Conservation (phyloP, 2,329 filamentous ascomycete genomes). For the Paraconiothyrium brasiliense region DNA sequence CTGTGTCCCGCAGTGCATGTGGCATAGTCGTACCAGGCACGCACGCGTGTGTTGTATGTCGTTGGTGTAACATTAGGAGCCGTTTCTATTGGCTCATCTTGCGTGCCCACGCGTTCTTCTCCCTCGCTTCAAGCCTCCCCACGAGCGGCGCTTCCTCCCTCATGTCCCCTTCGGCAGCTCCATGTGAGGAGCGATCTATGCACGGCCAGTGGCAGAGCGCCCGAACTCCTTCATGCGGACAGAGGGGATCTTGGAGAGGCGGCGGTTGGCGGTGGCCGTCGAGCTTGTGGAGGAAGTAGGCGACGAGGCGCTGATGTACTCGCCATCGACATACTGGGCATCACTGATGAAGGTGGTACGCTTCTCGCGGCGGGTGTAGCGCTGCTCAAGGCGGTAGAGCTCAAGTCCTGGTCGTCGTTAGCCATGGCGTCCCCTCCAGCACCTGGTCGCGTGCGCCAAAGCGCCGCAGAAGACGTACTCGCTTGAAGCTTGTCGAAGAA, state of each 20-base stretch:
- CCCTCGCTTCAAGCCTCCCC: slow-evolving; percentile 13
- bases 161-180: slow-evolving; percentile 4
- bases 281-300: slow-evolving; percentile 45
- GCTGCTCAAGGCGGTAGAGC: slow-evolving; percentile 93
- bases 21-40: slow-evolving; percentile 14
- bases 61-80: slow-evolving; percentile 17
- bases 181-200: slow-evolving; percentile 20
- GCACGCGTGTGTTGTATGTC: slow-evolving; percentile 11
- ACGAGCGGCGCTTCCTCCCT: slow-evolving; percentile 9
- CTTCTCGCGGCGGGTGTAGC: slow-evolving; percentile 90
- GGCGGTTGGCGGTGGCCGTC: slow-evolving; percentile 35
- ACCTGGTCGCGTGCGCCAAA: neutral
- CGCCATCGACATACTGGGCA: slow-evolving; percentile 92
- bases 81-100: slow-evolving; percentile 11
- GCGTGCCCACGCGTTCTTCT: neutral
- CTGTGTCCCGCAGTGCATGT: slow-evolving; percentile 14
- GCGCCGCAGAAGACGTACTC: slow-evolving; percentile 38
- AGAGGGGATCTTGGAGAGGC: slow-evolving; percentile 47
- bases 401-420: slow-evolving; percentile 70
- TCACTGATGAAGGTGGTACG: slow-evolving; percentile 89
- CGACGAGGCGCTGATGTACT: slow-evolving; percentile 77
- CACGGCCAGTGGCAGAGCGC: slow-evolving; percentile 37
- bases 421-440: slow-evolving; percentile 7
- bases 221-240: slow-evolving; percentile 45
- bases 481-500: slow-evolving; percentile 53